A percentile compares a stretch with the other conserved stretches of the same genome.
Evolutionary conservation across 78 protist genomes (phyloP).

Genomic region (Protostelium mycophagum): DNA sequence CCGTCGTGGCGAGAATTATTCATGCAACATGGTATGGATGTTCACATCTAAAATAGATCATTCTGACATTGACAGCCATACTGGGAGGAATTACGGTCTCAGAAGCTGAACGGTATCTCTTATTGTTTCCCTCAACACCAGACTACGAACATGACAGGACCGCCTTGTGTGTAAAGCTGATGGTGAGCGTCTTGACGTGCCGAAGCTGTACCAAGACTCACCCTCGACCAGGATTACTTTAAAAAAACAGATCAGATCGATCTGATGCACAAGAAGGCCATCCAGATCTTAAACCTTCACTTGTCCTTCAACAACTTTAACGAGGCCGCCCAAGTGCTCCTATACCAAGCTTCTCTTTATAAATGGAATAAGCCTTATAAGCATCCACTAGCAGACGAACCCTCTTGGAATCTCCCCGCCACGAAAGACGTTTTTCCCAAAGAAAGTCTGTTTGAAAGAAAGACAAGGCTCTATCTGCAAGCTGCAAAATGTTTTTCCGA

Average conservation of each 20-base stretch:
- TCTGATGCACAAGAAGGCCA: neutral
- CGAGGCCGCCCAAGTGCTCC: constrained; percentile 27
- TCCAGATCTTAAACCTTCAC: constrained; percentile 11
- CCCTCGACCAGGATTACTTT: neutral
- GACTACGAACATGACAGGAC: neutral
- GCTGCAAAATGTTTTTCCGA: neutral
- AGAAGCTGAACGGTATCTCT: neutral
- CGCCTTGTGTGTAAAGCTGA: neutral
- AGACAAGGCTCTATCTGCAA: neutral
- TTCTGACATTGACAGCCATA: neutral
- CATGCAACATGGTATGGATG: neutral
- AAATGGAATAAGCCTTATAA: constrained; percentile 28
- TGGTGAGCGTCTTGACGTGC: neutral
- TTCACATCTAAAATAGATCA: neutral
- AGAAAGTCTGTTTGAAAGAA: neutral
- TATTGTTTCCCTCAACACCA: neutral
- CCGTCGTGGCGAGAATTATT: neutral
- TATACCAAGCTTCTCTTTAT: constrained; percentile 45
- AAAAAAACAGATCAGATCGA: neutral
- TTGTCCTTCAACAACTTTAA: constrained; percentile 31
- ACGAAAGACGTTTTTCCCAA: neutral
- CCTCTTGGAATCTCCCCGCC: neutral
- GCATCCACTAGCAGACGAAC: neutral
- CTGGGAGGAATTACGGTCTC: neutral
- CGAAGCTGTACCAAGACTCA: neutral